These are phyloP conservation scores for Helminthosporium solani DNA, from an alignment of 2,329 filamentous ascomycete species.

Conservation along the genomic window DNA sequence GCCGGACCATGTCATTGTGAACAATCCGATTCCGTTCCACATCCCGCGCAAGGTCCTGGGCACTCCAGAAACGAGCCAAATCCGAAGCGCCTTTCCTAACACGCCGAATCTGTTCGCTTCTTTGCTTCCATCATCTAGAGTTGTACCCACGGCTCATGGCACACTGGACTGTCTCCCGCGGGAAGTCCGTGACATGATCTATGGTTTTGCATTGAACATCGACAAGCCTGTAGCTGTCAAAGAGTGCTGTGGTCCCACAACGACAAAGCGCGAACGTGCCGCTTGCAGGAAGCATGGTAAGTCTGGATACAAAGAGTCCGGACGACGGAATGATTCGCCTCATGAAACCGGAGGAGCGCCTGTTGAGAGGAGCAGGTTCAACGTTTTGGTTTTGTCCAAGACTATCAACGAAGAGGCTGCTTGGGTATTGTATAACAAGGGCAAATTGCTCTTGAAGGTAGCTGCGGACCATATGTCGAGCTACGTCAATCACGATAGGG, in stretches of 20 bases:
- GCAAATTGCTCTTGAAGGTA: constrained; percentile 3
- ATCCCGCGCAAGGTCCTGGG: background rate
- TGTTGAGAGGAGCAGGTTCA: constrained; percentile 11
- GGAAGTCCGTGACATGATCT: constrained; percentile 16
- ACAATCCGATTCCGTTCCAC: background rate
- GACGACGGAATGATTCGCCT: constrained; percentile 1
- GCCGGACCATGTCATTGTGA: background rate
- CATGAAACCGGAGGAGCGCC: background rate
- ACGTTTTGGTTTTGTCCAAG: constrained; percentile 12
- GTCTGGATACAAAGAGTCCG: background rate
- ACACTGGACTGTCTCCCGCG: constrained; percentile 9
- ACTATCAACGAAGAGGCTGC: constrained; percentile 11
- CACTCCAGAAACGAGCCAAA: too few relatives aligned
- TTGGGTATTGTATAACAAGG: constrained; percentile 12
- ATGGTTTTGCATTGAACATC: constrained; percentile 9
- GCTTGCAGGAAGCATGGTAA: constrained; percentile 17
- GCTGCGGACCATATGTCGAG: background rate
- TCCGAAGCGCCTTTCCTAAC: too few relatives aligned
- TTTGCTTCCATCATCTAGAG: background rate
- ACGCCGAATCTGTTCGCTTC: background rate
- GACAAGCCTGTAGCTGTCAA: constrained; percentile 10
- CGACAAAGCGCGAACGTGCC: constrained; percentile 13
- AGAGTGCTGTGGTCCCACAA: constrained; percentile 14
- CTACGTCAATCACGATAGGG: constrained; percentile 8
- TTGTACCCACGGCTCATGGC: constrained; percentile 6